Conservation (phyloP, 768 basidiomycete species). For the Kwoniella dejecticola region DNA sequence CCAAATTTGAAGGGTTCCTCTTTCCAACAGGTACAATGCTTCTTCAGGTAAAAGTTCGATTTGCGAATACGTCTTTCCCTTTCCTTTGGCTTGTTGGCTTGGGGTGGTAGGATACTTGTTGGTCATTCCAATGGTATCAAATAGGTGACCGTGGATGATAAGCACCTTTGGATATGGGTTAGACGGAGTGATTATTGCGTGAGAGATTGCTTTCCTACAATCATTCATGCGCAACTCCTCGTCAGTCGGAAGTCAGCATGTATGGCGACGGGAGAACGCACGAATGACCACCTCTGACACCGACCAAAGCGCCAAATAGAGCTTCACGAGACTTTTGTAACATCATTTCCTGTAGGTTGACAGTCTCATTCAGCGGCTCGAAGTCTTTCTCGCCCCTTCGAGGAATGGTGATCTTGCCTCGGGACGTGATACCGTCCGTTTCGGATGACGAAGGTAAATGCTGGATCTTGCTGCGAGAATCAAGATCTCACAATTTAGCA, state of each 20-base stretch:
- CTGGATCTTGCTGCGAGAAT: slow-evolving; percentile 45
- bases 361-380: slow-evolving; percentile 67
- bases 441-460: slow-evolving; percentile 26
- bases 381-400: slow-evolving; percentile 98
- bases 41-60: slow-evolving; percentile 93
- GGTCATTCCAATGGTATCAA: slow-evolving; percentile 78
- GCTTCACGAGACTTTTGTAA: slow-evolving; percentile 77
- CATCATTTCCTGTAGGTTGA: slow-evolving; percentile 68
- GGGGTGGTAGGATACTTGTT: slow-evolving; percentile 59
- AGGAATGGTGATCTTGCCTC: slow-evolving; percentile 66
- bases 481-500: not conserved
- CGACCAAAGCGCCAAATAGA: slow-evolving; percentile 79
- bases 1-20: slow-evolving; percentile 70
- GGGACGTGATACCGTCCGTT: slow-evolving; percentile 6
- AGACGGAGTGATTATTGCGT: slow-evolving; percentile 44
- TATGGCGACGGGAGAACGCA: slow-evolving; percentile 57
- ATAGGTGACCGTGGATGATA: slow-evolving; percentile 71
- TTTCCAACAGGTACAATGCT: slow-evolving; percentile 86
- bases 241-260: not conserved
- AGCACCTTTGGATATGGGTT: slow-evolving; percentile 47
- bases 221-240: not conserved
- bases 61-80: slow-evolving; percentile 59
- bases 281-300: slow-evolving; percentile 75
- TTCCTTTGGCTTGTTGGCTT: slow-evolving; percentile 9
- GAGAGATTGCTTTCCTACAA: slow-evolving; percentile 54